phyloP scores from a whole-genome alignment of 345 rosid genomes.

The Hibiscus mutabilis region DNA sequence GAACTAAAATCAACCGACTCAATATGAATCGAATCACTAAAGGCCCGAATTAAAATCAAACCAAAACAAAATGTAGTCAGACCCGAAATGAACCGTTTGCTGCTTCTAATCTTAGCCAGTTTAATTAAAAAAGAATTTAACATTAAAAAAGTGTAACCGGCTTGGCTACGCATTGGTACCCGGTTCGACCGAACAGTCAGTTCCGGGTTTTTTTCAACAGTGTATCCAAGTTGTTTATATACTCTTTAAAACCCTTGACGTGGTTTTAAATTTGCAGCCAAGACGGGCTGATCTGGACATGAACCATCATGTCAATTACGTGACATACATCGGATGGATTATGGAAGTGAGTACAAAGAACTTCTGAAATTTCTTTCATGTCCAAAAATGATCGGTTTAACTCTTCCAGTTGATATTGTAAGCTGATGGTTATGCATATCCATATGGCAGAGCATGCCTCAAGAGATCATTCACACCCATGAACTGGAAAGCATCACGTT shows the following conservation, averaged over 20 bases:
- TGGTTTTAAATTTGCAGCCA: conserved; percentile 39
- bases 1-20: too few species aligned
- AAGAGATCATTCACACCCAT: conserved; percentile 74
- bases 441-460: conserved; percentile 80
- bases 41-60: too few species aligned
- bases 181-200: not conserved
- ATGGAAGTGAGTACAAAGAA: conserved; percentile 57
- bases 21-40: too few species aligned
- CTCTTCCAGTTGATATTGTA: not conserved
- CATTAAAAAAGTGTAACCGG: not conserved
- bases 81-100: too few species aligned
- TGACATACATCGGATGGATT: conserved; percentile 88
- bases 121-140: too few species aligned
- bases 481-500: conserved; percentile 83
- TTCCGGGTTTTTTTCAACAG: not conserved
- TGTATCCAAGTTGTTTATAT: not conserved
- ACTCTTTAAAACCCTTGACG: conserved; percentile 1
- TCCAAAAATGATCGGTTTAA: not conserved
- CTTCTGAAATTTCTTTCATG: not conserved
- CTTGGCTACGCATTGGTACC: not conserved
- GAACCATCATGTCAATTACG: conserved; percentile 96
- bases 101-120: too few species aligned
- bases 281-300: conserved; percentile 94
- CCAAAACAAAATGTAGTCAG: too few species aligned
- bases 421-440: not conserved